Evolutionary conservation across 129 eudicot species (phyloP), one percentile per base, ranked within the genome.

Genomic region (Lonicera japonica): DNA sequence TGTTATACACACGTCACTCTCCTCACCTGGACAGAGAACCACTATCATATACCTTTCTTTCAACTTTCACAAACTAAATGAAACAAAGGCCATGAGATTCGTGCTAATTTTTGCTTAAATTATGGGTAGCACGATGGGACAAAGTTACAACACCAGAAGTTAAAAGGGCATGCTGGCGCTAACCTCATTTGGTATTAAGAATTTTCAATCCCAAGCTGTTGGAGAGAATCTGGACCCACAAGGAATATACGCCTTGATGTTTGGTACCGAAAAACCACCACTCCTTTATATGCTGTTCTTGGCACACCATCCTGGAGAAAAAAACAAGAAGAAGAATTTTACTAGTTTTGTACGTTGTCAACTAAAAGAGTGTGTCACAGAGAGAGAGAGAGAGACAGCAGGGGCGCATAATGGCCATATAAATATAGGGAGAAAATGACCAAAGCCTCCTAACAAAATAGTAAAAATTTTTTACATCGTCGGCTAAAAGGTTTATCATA

Each of bases 281-380:
- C 76, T 58, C 98, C 96, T 80, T 82, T 87, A 71, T 87, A 91
- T 23, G 96, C 86, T 39, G 95, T 64, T 69, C 96, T 73, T 56
- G 95, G 98, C 60, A 92, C 56, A 50, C 95, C 98, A 68, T 92
- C 98, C 96, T 90, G 79, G 20, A 56, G 23, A 76, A 64, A 29
- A 29, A 36, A 41, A 24, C 18, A 62, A 61, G 64, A 22, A 67
- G 29, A 24, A 24, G 4, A 24, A 19, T 8, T 12, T 17, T 21
- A 54, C 29, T n/a, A 46, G 25, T 14, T 47, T 41, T 19, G 47
- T 29, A 29, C 36, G 6, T 29, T 6, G 2, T 29, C 4, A 29
- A 29, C 6, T 29, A 6, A 1, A 6, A 29, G 36, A 29, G 36
- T 1, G 36, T 1, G 36, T 1, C 4, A 29, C 4, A 29, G 36